Evolutionary conservation across 495 filamentous ascomycete species (phyloP).

Genomic region (Durotheca rogersii): DNA sequence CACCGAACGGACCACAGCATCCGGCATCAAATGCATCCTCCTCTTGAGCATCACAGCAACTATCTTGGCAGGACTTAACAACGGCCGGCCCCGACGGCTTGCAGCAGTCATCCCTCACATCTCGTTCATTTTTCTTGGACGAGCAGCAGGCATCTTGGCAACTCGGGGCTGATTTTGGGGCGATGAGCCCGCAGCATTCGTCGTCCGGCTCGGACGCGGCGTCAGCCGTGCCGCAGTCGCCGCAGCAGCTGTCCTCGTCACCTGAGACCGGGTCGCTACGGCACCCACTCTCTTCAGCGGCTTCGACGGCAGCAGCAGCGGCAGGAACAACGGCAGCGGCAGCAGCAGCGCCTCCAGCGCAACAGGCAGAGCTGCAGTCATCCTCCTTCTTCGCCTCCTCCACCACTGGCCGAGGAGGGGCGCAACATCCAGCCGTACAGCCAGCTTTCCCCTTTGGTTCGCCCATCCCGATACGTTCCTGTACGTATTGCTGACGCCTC

Average conservation of each 20-base stretch:
- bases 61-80: constrained; percentile 9
- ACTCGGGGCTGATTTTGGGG: not conserved
- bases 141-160: constrained; percentile 19
- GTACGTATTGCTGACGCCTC: not conserved
- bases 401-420: constrained; percentile 1
- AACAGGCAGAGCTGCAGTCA: constrained; percentile 10
- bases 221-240: not conserved
- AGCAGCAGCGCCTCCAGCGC: not conserved
- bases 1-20: not conserved
- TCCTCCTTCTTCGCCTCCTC: constrained; percentile 5
- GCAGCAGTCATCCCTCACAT: constrained; percentile 14
- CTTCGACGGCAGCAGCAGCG: not conserved
- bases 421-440: constrained; percentile 18
- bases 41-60: constrained; percentile 3
- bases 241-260: not conserved
- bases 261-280: not conserved
- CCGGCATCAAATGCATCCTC: constrained; percentile 1
- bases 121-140: not conserved
- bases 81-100: not conserved
- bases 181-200: constrained; percentile 13
- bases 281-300: constrained; percentile 5
- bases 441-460: constrained; percentile 14
- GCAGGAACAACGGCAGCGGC: no score
- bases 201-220: not conserved
- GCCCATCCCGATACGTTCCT: constrained; percentile 4